Percentiles rank a stretch among this genome's conserved stretches.
phyloP scores from a whole-genome alignment of 257 asterid species.

The Orobanche coerulescens region DNA sequence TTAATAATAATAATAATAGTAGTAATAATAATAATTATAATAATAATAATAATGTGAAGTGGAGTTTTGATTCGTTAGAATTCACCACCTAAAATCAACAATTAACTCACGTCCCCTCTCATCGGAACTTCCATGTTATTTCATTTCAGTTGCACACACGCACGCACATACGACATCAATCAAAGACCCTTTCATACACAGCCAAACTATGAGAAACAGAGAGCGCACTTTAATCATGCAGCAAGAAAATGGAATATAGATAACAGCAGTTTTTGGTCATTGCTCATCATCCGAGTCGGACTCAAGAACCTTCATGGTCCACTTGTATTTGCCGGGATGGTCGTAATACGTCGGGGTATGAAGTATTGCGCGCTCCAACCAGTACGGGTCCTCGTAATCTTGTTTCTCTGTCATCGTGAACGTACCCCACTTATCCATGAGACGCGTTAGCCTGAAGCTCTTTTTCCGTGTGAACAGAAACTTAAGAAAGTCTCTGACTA shows the following conservation, averaged over 20 bases:
- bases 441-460: slow-evolving; percentile 60
- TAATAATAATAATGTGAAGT: neutral
- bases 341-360: slow-evolving; percentile 53
- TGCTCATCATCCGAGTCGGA: slow-evolving; percentile 13
- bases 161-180: no score
- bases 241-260: neutral
- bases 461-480: slow-evolving; percentile 38
- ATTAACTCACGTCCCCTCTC: no score
- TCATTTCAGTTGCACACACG: no score
- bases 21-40: no score
- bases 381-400: slow-evolving; percentile 36
- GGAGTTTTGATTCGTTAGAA: no score
- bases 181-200: no score
- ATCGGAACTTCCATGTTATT: no score
- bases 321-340: slow-evolving; percentile 44
- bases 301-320: slow-evolving; percentile 14
- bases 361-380: slow-evolving; percentile 50
- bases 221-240: neutral
- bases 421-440: slow-evolving; percentile 28
- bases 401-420: slow-evolving; percentile 27
- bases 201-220: no score
- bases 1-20: no score
- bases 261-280: neutral
- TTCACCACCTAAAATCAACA: no score
- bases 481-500: slow-evolving; percentile 45